Percentiles rank a stretch among this genome's conserved stretches.
Conservation (phyloP, 1,139 yeast species). For the Tardiomyces digboiensis region DNA sequence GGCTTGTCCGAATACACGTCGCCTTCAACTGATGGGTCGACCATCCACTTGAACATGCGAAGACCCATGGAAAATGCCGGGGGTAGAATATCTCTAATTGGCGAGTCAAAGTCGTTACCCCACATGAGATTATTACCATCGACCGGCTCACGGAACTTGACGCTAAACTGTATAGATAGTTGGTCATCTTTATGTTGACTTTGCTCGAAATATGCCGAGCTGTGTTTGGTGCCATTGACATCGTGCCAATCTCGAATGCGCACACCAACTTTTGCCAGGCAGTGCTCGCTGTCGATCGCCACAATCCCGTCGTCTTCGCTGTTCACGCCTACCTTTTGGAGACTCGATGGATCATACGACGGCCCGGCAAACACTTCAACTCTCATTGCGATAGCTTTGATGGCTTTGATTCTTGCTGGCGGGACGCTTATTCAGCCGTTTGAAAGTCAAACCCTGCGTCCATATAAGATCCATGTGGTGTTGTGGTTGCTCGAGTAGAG, state of each 20-base stretch:
- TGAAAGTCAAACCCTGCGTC: too few species aligned
- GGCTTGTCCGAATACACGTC: constrained; percentile 53
- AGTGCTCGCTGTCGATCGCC: constrained; percentile 8
- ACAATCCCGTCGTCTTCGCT: constrained; percentile 5
- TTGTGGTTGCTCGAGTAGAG: too few species aligned
- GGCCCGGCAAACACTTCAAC: constrained; percentile 9
- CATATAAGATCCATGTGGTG: too few species aligned
- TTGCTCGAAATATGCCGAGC: constrained; percentile 16
- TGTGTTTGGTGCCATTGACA: constrained; percentile 3
- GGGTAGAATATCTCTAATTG: constrained; percentile 54
- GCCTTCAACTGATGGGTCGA: constrained; percentile 56
- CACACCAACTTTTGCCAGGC: constrained; percentile 12
- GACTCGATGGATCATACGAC: constrained; percentile 7
- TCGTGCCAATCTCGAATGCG: constrained; percentile 13
- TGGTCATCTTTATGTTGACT: constrained; percentile 16
- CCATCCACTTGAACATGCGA: constrained; percentile 30
- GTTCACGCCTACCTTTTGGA: constrained; percentile 8
- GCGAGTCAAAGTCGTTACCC: constrained; percentile 60
- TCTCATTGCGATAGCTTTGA: neutral
- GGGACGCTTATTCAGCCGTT: too few species aligned
- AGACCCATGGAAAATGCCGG: constrained; percentile 48
- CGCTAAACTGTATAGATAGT: constrained; percentile 22
- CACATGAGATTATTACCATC: constrained; percentile 45
- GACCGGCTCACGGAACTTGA: constrained; percentile 29
- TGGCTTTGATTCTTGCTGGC: neutral